These are phyloP conservation scores for Magnolia kwangsiensis DNA, from an alignment of 164 flowering plant species.

Conservation along the genomic window DNA sequence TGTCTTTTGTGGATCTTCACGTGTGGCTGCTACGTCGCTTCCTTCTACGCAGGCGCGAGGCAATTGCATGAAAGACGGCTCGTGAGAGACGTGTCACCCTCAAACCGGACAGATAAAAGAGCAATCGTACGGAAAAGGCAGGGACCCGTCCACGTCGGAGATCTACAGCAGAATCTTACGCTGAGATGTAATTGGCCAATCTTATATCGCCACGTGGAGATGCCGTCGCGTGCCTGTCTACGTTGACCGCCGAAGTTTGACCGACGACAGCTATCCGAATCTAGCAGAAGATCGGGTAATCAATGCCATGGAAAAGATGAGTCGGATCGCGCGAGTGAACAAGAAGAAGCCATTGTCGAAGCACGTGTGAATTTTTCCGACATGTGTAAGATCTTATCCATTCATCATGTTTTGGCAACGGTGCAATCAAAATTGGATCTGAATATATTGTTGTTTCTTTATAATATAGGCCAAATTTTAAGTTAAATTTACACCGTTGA, in stretches of 20 bases:
- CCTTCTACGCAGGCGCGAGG: background rate
- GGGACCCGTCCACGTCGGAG: background rate
- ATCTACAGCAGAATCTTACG: background rate
- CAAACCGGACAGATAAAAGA: background rate
- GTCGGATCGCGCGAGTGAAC: background rate
- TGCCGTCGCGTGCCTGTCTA: conserved; percentile 1
- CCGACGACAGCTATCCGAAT: background rate
- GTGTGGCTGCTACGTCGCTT: no score
- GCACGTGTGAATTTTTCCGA: no score
- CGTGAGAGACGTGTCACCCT: conserved; percentile 2
- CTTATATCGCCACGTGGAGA: background rate
- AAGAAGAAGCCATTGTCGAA: no score
- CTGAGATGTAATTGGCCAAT: background rate
- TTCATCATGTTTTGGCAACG: no score
- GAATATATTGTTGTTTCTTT: no score
- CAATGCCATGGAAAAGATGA: background rate
- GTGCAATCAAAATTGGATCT: no score
- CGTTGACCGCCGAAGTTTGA: background rate
- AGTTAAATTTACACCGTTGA: no score
- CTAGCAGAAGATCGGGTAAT: conserved; percentile 1
- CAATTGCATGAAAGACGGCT: background rate
- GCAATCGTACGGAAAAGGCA: background rate
- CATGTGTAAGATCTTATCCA: no score
- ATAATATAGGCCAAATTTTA: no score
- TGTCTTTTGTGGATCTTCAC: no score